A percentile compares a stretch with the other conserved stretches of the same genome.
phyloP scores from a whole-genome alignment of 441 rosid genomes.

The Brassica balearica region DNA sequence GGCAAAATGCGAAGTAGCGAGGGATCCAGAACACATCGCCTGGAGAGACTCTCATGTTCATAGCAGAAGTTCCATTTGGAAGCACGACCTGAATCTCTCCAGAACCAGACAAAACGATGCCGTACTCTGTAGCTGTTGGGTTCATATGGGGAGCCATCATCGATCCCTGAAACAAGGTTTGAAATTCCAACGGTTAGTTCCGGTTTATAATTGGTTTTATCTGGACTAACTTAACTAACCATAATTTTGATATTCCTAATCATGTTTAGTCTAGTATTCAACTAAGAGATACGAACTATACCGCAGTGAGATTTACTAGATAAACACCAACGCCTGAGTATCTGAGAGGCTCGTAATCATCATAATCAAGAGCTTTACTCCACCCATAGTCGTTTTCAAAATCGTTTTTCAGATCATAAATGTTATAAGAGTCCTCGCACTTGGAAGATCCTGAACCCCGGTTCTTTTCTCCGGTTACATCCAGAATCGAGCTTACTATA shows the following conservation, averaged over 20 bases:
- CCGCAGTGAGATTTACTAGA: constrained; percentile 82
- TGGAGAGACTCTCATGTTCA: constrained; percentile 57
- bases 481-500: constrained; percentile 45
- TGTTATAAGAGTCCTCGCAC: constrained; percentile 64
- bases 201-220: not conserved
- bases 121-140: constrained; percentile 82
- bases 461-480: constrained; percentile 37
- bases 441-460: constrained; percentile 26
- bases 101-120: constrained; percentile 64
- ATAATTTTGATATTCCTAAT: not conserved
- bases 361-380: constrained; percentile 67
- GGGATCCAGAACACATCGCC: constrained; percentile 87
- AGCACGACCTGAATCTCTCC: constrained; percentile 72
- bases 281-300: constrained; percentile 36
- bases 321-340: constrained; percentile 73
- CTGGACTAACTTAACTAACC: not conserved
- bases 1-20: constrained; percentile 84
- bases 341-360: constrained; percentile 62
- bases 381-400: constrained; percentile 78
- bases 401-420: constrained; percentile 56
- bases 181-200: not conserved
- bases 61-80: constrained; percentile 79
- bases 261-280: not conserved
- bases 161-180: constrained; percentile 59
- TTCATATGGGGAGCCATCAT: constrained; percentile 96